These are phyloP conservation scores for Botryotinia narcissicola DNA, from an alignment of 2,329 filamentous ascomycete species.

Conservation along the genomic window DNA sequence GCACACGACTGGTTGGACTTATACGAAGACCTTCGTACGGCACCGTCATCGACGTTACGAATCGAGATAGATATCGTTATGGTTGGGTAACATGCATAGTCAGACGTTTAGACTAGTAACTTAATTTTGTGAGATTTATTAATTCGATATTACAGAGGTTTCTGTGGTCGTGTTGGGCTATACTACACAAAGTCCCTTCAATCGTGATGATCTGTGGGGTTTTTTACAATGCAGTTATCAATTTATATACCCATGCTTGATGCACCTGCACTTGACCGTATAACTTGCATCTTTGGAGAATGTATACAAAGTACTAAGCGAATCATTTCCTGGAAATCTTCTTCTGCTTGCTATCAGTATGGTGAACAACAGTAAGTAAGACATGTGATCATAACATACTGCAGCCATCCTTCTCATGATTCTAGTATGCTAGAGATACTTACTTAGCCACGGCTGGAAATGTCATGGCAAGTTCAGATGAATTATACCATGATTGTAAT, in stretches of 20 bases:
- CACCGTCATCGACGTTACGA: not conserved
- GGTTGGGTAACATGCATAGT: not conserved
- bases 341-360: not conserved
- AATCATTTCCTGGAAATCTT: not conserved
- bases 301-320: not conserved
- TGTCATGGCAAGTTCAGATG: slow-evolving; percentile 20
- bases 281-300: slow-evolving; percentile 10
- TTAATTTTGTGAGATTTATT: not conserved
- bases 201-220: slow-evolving; percentile 19
- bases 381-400: slow-evolving; percentile 21
- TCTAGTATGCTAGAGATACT: slow-evolving; percentile 4
- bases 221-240: slow-evolving; percentile 14
- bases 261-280: not conserved
- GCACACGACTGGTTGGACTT: not conserved
- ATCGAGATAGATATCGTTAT: not conserved
- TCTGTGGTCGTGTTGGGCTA: not conserved
- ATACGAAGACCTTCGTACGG: not conserved
- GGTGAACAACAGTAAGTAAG: slow-evolving; percentile 12
- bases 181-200: not conserved
- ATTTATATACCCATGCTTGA: slow-evolving; percentile 15
- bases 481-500: slow-evolving; percentile 1
- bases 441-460: not conserved
- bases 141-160: not conserved
- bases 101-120: not conserved
- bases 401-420: slow-evolving; percentile 18